These are phyloP conservation scores for Sphaceloma murrayae DNA, from an alignment of 2,329 filamentous ascomycete species.

Conservation along the genomic window DNA sequence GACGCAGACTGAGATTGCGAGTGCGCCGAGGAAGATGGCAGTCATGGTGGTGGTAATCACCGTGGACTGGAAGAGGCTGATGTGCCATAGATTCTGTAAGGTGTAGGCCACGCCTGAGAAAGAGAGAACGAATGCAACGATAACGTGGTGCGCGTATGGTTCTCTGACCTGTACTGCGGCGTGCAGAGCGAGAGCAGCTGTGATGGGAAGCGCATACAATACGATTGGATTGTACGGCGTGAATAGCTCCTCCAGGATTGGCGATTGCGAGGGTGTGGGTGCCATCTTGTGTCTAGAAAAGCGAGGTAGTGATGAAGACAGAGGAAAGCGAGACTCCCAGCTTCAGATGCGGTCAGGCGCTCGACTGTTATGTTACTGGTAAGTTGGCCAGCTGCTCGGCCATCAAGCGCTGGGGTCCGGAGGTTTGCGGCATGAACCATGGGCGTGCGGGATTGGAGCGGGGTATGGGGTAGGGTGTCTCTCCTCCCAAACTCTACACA, in stretches of 20 bases:
- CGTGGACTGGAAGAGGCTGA: neutral
- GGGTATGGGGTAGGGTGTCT: too few species aligned
- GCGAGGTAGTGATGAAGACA: too few species aligned
- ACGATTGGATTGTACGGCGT: neutral
- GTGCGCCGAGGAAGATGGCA: neutral
- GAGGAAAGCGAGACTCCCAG: too few species aligned
- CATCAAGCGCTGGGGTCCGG: too few species aligned
- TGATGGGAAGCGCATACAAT: neutral
- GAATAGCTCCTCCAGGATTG: neutral
- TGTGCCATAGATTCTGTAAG: neutral
- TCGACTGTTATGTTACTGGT: too few species aligned
- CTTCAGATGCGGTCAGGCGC: too few species aligned
- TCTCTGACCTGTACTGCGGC: constrained; percentile 2
- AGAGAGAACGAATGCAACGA: neutral
- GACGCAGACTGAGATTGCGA: constrained; percentile 17
- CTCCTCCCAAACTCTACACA: too few species aligned
- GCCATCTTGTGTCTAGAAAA: too few species aligned
- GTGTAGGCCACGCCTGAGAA: neutral
- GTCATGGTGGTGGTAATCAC: neutral
- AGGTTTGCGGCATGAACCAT: too few species aligned
- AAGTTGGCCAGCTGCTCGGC: too few species aligned
- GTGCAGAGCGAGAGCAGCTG: neutral
- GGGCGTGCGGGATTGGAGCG: too few species aligned
- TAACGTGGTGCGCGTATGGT: neutral
- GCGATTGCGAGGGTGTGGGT: neutral